Conservation (phyloP, 1,284 basidiomycete species). For the Lentinula novae-zelandiae region DNA sequence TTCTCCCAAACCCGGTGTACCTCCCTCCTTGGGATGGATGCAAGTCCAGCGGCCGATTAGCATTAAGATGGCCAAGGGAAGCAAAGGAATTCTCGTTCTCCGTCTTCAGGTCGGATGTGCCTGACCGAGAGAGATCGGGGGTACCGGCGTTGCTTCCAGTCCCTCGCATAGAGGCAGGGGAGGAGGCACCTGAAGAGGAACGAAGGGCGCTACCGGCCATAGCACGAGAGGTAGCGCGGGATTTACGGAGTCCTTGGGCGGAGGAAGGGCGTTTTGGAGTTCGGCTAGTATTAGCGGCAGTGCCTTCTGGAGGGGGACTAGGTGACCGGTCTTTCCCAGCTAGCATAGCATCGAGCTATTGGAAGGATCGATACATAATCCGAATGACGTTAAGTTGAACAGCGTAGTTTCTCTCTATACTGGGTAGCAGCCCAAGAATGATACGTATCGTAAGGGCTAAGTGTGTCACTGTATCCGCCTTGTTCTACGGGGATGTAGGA, state of each 20-base stretch:
- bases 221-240: slow-evolving; percentile 60
- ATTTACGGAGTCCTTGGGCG: slow-evolving; percentile 73
- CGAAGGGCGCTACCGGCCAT: slow-evolving; percentile 41
- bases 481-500: slow-evolving; percentile 67
- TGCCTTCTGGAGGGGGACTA: slow-evolving; percentile 54
- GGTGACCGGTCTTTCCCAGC: slow-evolving; percentile 71
- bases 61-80: slow-evolving; percentile 68
- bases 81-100: slow-evolving; percentile 79
- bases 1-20: slow-evolving; percentile 82
- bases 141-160: slow-evolving; percentile 41
- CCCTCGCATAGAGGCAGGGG: slow-evolving; percentile 42
- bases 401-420: slow-evolving; percentile 82
- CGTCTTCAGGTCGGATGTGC: slow-evolving; percentile 52
- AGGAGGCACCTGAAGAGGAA: slow-evolving; percentile 52
- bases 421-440: slow-evolving; percentile 90
- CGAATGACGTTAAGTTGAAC: slow-evolving; percentile 3
- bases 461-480: slow-evolving; percentile 71
- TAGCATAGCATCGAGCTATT: slow-evolving; percentile 65
- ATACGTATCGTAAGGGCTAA: slow-evolving; percentile 78
- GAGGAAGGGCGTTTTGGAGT: slow-evolving; percentile 57
- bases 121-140: slow-evolving; percentile 29
- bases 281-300: slow-evolving; percentile 28
- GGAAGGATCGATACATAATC: slow-evolving; percentile 2
- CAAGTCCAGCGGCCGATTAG: slow-evolving; percentile 62
- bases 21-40: slow-evolving; percentile 84